Percentiles rank a stretch among this genome's conserved stretches.
Evolutionary conservation across 1,284 basidiomycete species (phyloP).

Genomic region (Microbotryum silenes-acaulis): DNA sequence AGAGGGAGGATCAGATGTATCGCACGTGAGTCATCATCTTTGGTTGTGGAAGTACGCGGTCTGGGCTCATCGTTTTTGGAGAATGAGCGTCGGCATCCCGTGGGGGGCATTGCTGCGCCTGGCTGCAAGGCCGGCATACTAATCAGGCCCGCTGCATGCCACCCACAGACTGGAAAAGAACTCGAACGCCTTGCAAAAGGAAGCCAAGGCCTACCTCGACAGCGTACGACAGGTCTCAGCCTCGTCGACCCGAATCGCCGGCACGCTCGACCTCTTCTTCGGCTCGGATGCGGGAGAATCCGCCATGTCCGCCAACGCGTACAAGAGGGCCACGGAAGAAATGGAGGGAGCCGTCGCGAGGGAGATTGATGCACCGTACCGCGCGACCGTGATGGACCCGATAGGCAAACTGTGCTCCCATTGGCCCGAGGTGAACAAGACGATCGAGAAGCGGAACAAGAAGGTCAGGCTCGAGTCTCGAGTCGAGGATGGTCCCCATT

Average conservation of each 20-base stretch:
- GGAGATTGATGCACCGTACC: constrained; percentile 67
- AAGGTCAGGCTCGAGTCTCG: constrained; percentile 54
- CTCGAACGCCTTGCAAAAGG: constrained; percentile 82
- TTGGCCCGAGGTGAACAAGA: constrained; percentile 88
- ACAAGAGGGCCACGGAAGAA: constrained; percentile 90
- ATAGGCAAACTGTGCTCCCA: constrained; percentile 92
- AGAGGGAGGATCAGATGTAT: constrained; percentile 85
- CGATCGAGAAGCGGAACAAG: constrained; percentile 89
- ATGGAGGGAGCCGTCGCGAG: constrained; percentile 52
- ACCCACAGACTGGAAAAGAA: constrained; percentile 80
- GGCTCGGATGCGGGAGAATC: constrained; percentile 50
- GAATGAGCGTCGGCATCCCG: neutral
- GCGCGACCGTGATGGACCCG: constrained; percentile 90
- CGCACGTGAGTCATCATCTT: constrained; percentile 57
- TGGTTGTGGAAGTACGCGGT: neutral
- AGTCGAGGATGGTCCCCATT: too few species aligned
- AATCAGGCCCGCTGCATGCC: neutral
- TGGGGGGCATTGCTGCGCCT: neutral
- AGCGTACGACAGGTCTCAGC: constrained; percentile 74
- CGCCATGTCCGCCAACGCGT: constrained; percentile 94
- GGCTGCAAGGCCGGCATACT: neutral
- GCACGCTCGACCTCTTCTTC: constrained; percentile 91
- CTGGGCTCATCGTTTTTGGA: neutral
- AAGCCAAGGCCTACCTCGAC: constrained; percentile 90
- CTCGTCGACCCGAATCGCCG: constrained; percentile 86